phyloP scores from a whole-genome alignment of 192 early-diverging fungal species.

The Coemansia sp. region DNA sequence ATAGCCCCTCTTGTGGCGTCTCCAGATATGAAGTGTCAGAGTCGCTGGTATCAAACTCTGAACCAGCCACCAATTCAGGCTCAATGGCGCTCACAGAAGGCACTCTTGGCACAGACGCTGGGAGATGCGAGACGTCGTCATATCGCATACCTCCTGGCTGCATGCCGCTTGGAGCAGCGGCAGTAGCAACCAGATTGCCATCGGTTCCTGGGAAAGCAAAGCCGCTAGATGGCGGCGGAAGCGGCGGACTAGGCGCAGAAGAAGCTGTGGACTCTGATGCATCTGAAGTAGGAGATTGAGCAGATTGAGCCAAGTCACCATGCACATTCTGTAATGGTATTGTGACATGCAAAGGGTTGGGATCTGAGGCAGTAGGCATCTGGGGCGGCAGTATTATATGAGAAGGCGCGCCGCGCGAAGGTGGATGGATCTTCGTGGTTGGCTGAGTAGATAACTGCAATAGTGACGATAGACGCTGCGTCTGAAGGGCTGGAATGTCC shows the following conservation, averaged over 20 bases:
- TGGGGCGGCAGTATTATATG: neutral
- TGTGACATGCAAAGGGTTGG: neutral
- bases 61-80: conserved; percentile 4
- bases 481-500: neutral
- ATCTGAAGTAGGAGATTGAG: neutral
- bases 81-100: conserved; percentile 1
- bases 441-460: conserved; percentile 11
- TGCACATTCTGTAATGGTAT: neutral
- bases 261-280: neutral
- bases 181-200: neutral
- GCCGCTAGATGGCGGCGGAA: neutral
- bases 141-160: conserved; percentile 1
- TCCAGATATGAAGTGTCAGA: conserved; percentile 35
- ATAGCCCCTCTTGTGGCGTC: conserved; percentile 39
- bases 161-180: neutral
- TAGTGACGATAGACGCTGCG: conserved; percentile 6
- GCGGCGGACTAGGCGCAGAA: neutral
- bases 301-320: neutral
- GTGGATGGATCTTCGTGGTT: conserved; percentile 1
- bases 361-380: neutral
- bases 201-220: neutral
- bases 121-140: neutral
- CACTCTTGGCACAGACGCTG: conserved; percentile 12
- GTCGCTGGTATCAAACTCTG: conserved; percentile 35
- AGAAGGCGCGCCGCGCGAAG: neutral